phyloP scores from a whole-genome alignment of 768 basidiomycete genomes.

The Galerina marginata region DNA sequence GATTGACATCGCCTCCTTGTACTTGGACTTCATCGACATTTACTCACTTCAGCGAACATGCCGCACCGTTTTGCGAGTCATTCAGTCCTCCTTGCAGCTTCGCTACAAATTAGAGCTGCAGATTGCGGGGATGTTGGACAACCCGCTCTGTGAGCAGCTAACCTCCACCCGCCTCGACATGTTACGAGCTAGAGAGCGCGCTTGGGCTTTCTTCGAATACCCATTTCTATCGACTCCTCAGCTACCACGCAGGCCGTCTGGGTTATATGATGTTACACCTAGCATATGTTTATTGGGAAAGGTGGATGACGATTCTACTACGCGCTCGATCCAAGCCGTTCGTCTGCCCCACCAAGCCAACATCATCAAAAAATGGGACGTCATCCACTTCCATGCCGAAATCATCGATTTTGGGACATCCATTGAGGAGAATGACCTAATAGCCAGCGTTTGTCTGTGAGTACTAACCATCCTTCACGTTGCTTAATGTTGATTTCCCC shows the following conservation, averaged over 20 bases:
- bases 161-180: not conserved
- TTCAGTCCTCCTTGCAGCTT: not conserved
- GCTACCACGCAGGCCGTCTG: not conserved
- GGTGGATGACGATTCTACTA: not conserved
- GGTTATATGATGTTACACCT: not conserved
- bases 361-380: not conserved
- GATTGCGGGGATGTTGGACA: not conserved
- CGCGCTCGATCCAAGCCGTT: not conserved
- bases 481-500: too few relatives aligned
- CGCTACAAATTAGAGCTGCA: not conserved
- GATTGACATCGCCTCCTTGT: too few relatives aligned
- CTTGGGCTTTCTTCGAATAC: not conserved
- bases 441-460: conserved; percentile 21
- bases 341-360: not conserved
- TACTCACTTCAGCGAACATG: too few relatives aligned
- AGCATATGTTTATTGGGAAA: not conserved
- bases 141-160: not conserved
- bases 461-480: not conserved
- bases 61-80: too few relatives aligned
- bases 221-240: not conserved
- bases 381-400: conserved; percentile 9
- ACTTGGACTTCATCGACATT: not conserved
- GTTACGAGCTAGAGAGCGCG: not conserved
- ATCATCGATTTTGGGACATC: conserved; percentile 25
- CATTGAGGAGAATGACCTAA: conserved; percentile 26